Percentiles rank a stretch among this genome's conserved stretches.
These are phyloP conservation scores for Flaveria ramosissima DNA, from an alignment of 129 eudicot species.

Conservation along the genomic window DNA sequence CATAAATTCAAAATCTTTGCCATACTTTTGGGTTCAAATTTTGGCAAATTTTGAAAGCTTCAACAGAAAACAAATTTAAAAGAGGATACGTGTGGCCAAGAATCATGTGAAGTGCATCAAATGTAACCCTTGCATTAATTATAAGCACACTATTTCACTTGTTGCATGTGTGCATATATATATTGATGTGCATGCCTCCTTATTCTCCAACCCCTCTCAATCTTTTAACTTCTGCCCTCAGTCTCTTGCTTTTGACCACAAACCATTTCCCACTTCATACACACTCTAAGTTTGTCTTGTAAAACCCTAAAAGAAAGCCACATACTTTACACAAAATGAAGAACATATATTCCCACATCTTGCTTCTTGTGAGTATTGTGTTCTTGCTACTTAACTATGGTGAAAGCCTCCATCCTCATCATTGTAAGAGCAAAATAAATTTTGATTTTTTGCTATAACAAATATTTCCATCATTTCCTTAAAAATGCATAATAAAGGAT, in stretches of 20 bases:
- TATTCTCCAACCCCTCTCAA: constrained; percentile 15
- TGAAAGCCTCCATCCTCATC: constrained; percentile 53
- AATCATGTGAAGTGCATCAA: constrained; percentile 86
- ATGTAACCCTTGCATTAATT: constrained; percentile 54
- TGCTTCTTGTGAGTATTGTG: constrained; percentile 35
- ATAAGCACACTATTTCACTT: constrained; percentile 24
- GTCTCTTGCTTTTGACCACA: neutral
- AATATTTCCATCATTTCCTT: neutral
- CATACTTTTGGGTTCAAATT: constrained; percentile 24
- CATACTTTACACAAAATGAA: constrained; percentile 27
- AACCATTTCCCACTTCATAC: neutral
- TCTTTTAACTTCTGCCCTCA: constrained; percentile 11
- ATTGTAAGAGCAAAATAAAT: constrained; percentile 41
- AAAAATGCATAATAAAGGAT: neutral
- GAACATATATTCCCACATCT: constrained; percentile 31
- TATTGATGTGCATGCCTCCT: constrained; percentile 26
- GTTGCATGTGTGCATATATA: constrained; percentile 24
- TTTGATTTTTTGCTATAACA: neutral
- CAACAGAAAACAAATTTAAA: constrained; percentile 31
- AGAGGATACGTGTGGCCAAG: constrained; percentile 45
- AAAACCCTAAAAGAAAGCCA: constrained; percentile 23
- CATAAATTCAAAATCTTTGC: constrained; percentile 13
- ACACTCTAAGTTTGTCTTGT: constrained; percentile 9
- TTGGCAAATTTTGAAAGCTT: constrained; percentile 53
- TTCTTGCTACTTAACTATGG: constrained; percentile 42